A percentile compares a stretch with the other conserved stretches of the same genome.
Conservation (phyloP, 768 basidiomycete species). For the Boletus sp. region DNA sequence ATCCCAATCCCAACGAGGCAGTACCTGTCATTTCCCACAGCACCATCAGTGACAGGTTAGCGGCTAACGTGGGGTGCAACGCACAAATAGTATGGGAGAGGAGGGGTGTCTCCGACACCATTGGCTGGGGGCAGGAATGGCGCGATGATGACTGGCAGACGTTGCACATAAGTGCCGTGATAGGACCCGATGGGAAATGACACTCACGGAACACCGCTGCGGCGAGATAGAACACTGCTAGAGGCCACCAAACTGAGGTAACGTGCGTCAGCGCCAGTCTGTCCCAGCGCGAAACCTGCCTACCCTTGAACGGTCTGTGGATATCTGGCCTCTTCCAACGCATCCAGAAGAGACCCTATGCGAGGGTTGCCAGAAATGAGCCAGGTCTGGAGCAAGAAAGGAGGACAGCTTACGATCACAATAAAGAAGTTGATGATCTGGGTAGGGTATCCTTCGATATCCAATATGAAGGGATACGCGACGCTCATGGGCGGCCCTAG, state of each 20-base stretch:
- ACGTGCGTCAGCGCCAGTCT: slow-evolving; percentile 1
- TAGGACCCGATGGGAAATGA: fast-evolving
- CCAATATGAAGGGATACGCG: slow-evolving; percentile 59
- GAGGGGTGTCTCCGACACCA: slow-evolving; percentile 56
- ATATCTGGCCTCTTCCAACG: slow-evolving; percentile 48
- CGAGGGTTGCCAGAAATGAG: neutral
- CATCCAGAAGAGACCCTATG: slow-evolving; percentile 55
- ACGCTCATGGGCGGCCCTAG: slow-evolving; percentile 48
- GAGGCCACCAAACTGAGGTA: slow-evolving; percentile 48
- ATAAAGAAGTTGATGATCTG: slow-evolving; percentile 58
- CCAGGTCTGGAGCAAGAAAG: slow-evolving; percentile 19
- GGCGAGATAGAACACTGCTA: slow-evolving; percentile 53
- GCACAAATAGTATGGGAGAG: slow-evolving; percentile 55
- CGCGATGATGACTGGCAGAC: slow-evolving; percentile 44
- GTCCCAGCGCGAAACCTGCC: neutral
- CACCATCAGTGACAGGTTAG: neutral
- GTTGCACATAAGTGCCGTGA: neutral
- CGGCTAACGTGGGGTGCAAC: slow-evolving; percentile 16
- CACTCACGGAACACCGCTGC: slow-evolving; percentile 49
- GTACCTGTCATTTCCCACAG: slow-evolving; percentile 34
- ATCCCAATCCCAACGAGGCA: slow-evolving; percentile 52
- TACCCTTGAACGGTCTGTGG: slow-evolving; percentile 52
- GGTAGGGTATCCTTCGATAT: slow-evolving; percentile 44
- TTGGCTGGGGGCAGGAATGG: slow-evolving; percentile 55
- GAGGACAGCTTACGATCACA: slow-evolving; percentile 38